Conservation (phyloP, 1,284 basidiomycete genomes). For the Pterulicium gracile region DNA sequence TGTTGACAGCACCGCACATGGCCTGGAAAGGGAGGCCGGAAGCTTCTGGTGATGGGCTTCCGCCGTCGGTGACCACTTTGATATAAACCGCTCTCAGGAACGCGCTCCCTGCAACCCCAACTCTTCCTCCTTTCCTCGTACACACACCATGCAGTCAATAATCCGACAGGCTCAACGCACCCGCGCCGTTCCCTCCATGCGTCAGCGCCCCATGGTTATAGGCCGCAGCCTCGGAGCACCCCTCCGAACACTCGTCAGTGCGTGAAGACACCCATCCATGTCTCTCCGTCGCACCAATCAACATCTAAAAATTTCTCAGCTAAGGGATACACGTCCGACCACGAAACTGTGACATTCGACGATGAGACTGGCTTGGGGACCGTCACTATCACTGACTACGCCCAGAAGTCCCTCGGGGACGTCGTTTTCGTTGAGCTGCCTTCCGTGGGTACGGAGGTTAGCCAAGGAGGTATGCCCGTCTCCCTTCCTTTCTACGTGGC, state of each 20-base stretch:
- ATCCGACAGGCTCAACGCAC: constrained; percentile 23
- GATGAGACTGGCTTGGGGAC: constrained; percentile 71
- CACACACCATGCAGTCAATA: constrained; percentile 25
- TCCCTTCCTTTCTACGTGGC: constrained; percentile 6
- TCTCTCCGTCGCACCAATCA: too few species aligned
- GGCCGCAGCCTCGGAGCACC: constrained; percentile 3
- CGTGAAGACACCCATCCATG: constrained; percentile 17
- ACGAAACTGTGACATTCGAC: constrained; percentile 86
- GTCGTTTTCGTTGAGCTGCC: constrained; percentile 97
- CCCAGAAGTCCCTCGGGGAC: constrained; percentile 88
- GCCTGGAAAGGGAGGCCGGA: too few species aligned
- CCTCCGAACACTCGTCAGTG: constrained; percentile 35
- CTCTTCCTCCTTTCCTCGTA: constrained; percentile 5
- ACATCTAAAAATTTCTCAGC: constrained; percentile 38
- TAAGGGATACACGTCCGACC: constrained; percentile 80
- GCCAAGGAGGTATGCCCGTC: constrained; percentile 64
- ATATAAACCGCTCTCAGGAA: too few species aligned
- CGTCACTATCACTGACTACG: constrained; percentile 89
- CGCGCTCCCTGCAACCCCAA: too few species aligned
- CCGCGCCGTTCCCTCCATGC: constrained; percentile 9
- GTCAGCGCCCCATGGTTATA: constrained; percentile 7
- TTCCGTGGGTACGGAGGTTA: constrained; percentile 53
- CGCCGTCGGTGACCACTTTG: too few species aligned
- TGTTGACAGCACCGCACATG: too few species aligned
- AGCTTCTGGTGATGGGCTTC: too few species aligned